phyloP scores from a whole-genome alignment of 2,329 filamentous ascomycete genomes.

The Zasmidium angulare region DNA sequence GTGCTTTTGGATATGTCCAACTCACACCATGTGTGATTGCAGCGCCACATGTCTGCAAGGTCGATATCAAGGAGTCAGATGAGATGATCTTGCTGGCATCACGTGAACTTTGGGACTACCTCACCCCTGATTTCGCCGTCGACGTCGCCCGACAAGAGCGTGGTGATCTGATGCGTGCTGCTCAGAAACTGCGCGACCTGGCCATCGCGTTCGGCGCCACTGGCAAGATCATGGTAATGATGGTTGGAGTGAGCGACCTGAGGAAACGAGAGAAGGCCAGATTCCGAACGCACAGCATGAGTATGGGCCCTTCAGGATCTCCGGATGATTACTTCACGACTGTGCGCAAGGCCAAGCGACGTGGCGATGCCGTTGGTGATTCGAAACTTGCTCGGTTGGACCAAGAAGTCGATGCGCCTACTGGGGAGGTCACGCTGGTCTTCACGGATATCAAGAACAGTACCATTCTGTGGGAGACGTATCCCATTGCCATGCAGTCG shows the following conservation, averaged over 20 bases:
- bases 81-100: conserved; percentile 93
- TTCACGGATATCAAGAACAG: conserved; percentile 99
- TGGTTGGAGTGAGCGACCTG: conserved; percentile 87
- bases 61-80: conserved; percentile 80
- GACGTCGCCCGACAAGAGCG: conserved; percentile 87
- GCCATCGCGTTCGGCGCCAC: conserved; percentile 94
- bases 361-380: conserved; percentile 65
- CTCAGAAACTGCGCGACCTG: conserved; percentile 89
- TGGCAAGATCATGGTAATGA: conserved; percentile 98
- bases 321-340: conserved; percentile 68
- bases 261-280: conserved; percentile 79
- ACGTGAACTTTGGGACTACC: conserved; percentile 90
- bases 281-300: conserved; percentile 79
- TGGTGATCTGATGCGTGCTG: conserved; percentile 87
- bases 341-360: conserved; percentile 63
- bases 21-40: conserved; percentile 92
- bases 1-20: conserved; percentile 92
- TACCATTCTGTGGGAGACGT: conserved; percentile 92
- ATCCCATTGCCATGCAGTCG: conserved; percentile 90
- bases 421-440: conserved; percentile 85
- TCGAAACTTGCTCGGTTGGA: conserved; percentile 84
- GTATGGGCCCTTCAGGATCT: conserved; percentile 74
- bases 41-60: conserved; percentile 76
- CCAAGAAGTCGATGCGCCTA: conserved; percentile 86
- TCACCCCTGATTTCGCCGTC: conserved; percentile 84